Conservation (phyloP, 257 asterid species). For the Capsicum rhomboideum region DNA sequence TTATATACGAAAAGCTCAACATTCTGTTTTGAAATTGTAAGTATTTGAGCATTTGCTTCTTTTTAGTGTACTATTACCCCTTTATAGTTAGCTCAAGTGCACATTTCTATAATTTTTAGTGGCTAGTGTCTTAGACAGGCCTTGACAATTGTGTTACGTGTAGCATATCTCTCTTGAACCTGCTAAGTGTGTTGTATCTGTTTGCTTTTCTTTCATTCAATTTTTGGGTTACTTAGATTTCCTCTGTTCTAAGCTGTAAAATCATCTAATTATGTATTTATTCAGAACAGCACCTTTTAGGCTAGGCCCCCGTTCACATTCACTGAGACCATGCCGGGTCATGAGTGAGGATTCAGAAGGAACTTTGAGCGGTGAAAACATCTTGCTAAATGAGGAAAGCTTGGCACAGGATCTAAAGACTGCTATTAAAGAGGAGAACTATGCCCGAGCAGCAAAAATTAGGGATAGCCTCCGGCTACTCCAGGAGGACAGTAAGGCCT, state of each 20-base stretch:
- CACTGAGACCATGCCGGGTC: constrained; percentile 31
- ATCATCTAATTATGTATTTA: constrained; percentile 24
- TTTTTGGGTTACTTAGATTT: neutral
- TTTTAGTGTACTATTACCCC: neutral
- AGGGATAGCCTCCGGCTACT: constrained; percentile 80
- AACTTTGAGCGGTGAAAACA: constrained; percentile 68
- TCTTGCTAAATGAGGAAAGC: constrained; percentile 64
- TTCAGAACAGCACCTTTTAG: constrained; percentile 50
- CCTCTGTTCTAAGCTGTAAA: neutral
- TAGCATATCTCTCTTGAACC: neutral
- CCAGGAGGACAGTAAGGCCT: constrained; percentile 81
- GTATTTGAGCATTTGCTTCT: neutral
- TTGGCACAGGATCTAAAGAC: constrained; percentile 60
- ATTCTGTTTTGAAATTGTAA: neutral
- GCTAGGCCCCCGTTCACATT: constrained; percentile 37
- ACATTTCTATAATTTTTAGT: too few relatives aligned
- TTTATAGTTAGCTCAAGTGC: neutral
- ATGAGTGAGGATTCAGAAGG: constrained; percentile 79
- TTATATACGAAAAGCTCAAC: neutral
- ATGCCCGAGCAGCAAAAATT: constrained; percentile 76
- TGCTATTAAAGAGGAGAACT: constrained; percentile 82
- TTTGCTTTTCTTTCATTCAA: neutral
- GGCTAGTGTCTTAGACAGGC: neutral
- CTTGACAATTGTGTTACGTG: neutral
- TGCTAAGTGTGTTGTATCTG: neutral